Percentiles rank a stretch among this genome's conserved stretches.
Evolutionary conservation across 805 yeast species (phyloP).

Genomic region (Clavispora carvajalis): DNA sequence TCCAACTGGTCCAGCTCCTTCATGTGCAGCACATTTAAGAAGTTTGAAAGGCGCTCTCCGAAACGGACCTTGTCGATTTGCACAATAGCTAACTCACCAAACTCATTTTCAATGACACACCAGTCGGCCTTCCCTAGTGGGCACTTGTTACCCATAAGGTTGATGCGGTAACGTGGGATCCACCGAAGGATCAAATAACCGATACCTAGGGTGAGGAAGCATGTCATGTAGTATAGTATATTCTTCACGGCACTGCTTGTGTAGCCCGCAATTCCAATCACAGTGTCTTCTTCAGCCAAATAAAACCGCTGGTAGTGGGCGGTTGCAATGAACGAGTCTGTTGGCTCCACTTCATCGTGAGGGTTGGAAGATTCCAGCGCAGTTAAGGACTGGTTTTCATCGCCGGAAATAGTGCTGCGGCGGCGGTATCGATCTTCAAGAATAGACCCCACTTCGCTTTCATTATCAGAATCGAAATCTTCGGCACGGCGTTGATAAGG

Average conservation of each 20-base stretch:
- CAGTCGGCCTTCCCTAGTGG: constrained; percentile 84
- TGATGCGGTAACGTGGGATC: constrained; percentile 74
- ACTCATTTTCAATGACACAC: constrained; percentile 91
- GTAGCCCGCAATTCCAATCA: constrained; percentile 92
- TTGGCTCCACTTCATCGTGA: constrained; percentile 8
- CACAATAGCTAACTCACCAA: constrained; percentile 72
- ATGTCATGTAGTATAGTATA: constrained; percentile 46
- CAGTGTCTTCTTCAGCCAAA: constrained; percentile 92
- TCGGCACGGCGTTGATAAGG: constrained; percentile 3
- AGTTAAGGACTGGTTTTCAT: constrained; percentile 3
- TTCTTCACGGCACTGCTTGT: constrained; percentile 44
- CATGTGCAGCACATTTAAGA: constrained; percentile 37
- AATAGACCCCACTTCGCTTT: constrained; percentile 22
- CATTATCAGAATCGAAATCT: constrained; percentile 15
- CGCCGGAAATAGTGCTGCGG: constrained; percentile 12
- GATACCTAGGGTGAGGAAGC: constrained; percentile 62
- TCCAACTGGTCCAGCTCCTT: constrained; percentile 22
- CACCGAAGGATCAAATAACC: constrained; percentile 73
- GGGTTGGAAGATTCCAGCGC: constrained; percentile 6
- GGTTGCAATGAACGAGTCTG: constrained; percentile 23
- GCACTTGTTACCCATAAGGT: constrained; percentile 55
- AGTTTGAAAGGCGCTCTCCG: constrained; percentile 66
- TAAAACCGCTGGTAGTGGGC: constrained; percentile 73
- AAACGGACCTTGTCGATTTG: constrained; percentile 56
- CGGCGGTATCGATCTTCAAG: constrained; percentile 23